A percentile compares a stretch with the other conserved stretches of the same genome.
phyloP scores from a whole-genome alignment of 768 basidiomycete species.

The Russula sp. region DNA sequence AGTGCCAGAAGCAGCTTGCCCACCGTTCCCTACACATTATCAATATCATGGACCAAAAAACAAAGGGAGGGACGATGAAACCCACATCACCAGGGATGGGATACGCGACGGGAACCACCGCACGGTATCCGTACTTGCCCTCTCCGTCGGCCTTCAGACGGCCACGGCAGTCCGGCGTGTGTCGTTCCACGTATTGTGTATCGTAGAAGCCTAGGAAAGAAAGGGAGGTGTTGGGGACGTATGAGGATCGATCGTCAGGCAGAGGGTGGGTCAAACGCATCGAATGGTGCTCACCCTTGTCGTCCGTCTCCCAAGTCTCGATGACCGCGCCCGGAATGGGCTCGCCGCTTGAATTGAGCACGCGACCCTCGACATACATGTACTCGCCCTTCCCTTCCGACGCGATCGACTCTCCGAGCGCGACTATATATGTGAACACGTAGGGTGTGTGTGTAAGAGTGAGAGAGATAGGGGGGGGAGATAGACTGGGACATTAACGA shows the following conservation, averaged over 20 bases:
- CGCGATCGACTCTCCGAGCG: slow-evolving; percentile 67
- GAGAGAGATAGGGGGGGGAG: background rate
- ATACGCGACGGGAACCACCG: slow-evolving; percentile 63
- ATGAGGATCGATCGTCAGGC: background rate
- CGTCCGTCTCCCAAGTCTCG: slow-evolving; percentile 83
- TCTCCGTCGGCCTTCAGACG: slow-evolving; percentile 50
- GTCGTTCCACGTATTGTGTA: slow-evolving; percentile 47
- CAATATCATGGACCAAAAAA: background rate
- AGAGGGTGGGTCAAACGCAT: background rate
- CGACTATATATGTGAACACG: slow-evolving; percentile 37
- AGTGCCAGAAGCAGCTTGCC: slow-evolving; percentile 49
- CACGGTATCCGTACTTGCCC: slow-evolving; percentile 63
- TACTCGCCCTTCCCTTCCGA: slow-evolving; percentile 85
- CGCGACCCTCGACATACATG: slow-evolving; percentile 69
- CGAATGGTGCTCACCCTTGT: slow-evolving; percentile 35
- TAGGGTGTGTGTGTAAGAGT: no score
- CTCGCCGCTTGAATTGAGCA: slow-evolving; percentile 51
- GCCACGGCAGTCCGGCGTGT: slow-evolving; percentile 66
- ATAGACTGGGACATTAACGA: slow-evolving; percentile 25
- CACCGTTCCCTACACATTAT: slow-evolving; percentile 52
- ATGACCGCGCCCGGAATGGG: slow-evolving; percentile 59
- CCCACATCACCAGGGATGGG: slow-evolving; percentile 66
- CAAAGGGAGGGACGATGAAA: background rate
- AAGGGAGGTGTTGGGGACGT: background rate
- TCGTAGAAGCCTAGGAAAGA: slow-evolving; percentile 30